Evolutionary conservation across 768 basidiomycete genomes (phyloP), one percentile per base, ranked within the genome.

Genomic region (Russula sp.): DNA sequence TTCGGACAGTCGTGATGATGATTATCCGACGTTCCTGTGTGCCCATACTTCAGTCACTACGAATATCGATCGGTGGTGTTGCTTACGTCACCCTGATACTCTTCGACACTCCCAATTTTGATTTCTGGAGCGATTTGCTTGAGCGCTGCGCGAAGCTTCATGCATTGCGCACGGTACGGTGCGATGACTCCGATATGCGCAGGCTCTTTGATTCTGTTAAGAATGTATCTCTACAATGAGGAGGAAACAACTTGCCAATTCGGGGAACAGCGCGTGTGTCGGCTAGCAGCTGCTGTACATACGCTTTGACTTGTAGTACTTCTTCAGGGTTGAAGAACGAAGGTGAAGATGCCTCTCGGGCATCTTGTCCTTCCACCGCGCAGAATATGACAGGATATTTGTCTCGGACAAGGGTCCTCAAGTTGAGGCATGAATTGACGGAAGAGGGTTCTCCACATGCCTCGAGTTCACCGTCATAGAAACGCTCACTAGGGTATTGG

Each of bases 301-400:
- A 87, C 0, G 68, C 65, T 64, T 79, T 81, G 49, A 87, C 82
- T 49, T 81, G 78, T 0, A 78, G 68, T 0, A 76, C 77, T 65
- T 88, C 86, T 34, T 82, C 78, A 41, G 82, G 78, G 60, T 88
- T 88, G 75, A 87, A 88, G 70, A 85, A 87, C 0, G 85, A 87
- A 1, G 86, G 87, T 0, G 86, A 87, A 0, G 79, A 77, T 2
- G 80, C 79, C 67, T 88, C 86, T n/a, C 85, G 79, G 29, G 81
- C 78, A 66, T 88, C 85, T 65, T 81, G 81, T 18, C 87, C 86
- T 73, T 3, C 79, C 76, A 68, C 87, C 82, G 71, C 88, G 86
- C 1, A 87, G 71, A 45, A 88, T 71, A 60, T 48, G 25, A 60
- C 13, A 0, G 87, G 85, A 70, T 86, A 87, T 1, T 75, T 74